Conservation (phyloP, 2,329 filamentous ascomycete species). For the Colletotrichum higginsianum region DNA sequence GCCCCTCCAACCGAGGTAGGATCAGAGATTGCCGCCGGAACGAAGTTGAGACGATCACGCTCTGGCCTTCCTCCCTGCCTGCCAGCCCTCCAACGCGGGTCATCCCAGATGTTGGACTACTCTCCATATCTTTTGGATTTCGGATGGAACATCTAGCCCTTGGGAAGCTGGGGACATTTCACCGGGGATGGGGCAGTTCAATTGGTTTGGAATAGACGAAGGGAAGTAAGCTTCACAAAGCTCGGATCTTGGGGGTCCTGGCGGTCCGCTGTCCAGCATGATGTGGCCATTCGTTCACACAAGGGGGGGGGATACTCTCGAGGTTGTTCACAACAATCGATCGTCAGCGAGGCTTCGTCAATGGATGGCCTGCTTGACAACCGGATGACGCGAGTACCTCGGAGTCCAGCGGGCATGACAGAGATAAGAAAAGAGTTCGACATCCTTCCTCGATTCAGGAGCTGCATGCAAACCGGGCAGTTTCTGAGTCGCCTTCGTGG, state of each 20-base stretch:
- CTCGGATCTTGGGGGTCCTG: background rate
- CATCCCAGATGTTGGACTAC: background rate
- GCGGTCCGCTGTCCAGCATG: background rate
- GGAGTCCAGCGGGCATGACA: too few relatives aligned
- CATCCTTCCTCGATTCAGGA: background rate
- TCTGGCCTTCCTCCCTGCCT: background rate
- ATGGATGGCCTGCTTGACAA: background rate
- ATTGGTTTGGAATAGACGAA: background rate
- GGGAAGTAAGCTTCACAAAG: background rate
- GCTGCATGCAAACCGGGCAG: background rate
- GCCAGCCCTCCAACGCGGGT: background rate
- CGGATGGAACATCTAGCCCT: conserved; percentile 7
- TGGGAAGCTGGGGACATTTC: background rate
- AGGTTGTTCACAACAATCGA: background rate
- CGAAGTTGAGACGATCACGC: conserved; percentile 39
- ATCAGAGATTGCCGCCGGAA: background rate
- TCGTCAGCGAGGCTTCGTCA: background rate
- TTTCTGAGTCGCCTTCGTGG: background rate
- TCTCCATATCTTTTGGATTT: background rate
- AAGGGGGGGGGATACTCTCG: background rate
- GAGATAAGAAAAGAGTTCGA: too few relatives aligned
- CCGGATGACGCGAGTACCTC: background rate
- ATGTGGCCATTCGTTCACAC: background rate
- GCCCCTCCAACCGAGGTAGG: conserved; percentile 18
- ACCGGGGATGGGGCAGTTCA: background rate